These are phyloP conservation scores for Dryadomyces quercivorus DNA, from an alignment of 2,329 filamentous ascomycete species.

Conservation along the genomic window DNA sequence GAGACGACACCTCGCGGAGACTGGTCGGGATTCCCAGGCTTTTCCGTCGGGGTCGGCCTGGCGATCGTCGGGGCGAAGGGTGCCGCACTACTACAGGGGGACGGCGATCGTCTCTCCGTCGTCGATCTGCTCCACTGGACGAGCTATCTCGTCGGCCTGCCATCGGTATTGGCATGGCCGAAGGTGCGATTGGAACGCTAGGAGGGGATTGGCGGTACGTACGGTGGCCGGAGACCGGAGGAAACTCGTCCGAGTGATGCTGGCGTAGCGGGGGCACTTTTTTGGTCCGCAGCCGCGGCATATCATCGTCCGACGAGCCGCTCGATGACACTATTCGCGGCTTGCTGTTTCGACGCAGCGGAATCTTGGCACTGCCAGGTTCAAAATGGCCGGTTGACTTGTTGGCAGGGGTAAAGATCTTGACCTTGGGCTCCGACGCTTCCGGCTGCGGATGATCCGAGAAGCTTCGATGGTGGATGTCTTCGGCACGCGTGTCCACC, in stretches of 20 bases:
- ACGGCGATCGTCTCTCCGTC: constrained; percentile 5
- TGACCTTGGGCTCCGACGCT: constrained; percentile 10
- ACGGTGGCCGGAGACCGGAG: constrained; percentile 20
- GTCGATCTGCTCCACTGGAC: constrained; percentile 7
- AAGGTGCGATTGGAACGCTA: constrained; percentile 17
- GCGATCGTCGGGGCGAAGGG: constrained; percentile 8
- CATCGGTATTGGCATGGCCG: constrained; percentile 13
- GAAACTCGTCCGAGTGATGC: constrained; percentile 16
- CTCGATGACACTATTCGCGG: constrained; percentile 27
- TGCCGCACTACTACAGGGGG: background rate
- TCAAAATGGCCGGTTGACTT: constrained; percentile 21
- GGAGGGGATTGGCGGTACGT: constrained; percentile 16
- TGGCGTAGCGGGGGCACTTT: constrained; percentile 7
- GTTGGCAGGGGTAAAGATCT: constrained; percentile 1
- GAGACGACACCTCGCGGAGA: constrained; percentile 30
- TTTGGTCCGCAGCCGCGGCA: constrained; percentile 15
- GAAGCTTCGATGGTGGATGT: constrained; percentile 34
- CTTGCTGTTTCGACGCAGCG: constrained; percentile 35
- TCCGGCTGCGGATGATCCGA: constrained; percentile 34
- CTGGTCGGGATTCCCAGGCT: constrained; percentile 23
- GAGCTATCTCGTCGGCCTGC: constrained; percentile 6
- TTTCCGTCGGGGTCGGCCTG: constrained; percentile 23
- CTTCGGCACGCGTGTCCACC: constrained; percentile 21
- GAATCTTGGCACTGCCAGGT: constrained; percentile 17
- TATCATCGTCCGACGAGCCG: constrained; percentile 26